Evolutionary conservation across 331 rosid genomes (phyloP).

Genomic region (Ulmus americana): DNA sequence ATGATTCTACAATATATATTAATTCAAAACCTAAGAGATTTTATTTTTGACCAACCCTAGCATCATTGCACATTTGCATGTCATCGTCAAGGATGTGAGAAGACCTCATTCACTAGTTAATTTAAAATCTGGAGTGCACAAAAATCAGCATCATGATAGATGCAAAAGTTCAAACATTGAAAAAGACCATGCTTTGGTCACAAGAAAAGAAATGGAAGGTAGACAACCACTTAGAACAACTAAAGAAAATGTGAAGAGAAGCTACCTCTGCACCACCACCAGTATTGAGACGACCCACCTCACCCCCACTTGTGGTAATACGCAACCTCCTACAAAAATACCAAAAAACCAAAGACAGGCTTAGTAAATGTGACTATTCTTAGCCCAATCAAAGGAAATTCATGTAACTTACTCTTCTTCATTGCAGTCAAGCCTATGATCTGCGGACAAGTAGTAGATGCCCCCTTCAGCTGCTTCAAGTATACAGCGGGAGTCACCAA

Average conservation of each 20-base stretch:
- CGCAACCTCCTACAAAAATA: constrained; percentile 65
- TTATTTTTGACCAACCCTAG: not conserved
- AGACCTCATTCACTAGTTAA: not conserved
- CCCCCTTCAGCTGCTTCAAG: constrained; percentile 92
- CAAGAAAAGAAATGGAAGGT: constrained; percentile 9
- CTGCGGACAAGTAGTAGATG: constrained; percentile 81
- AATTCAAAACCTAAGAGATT: not conserved
- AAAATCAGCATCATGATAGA: constrained; percentile 1
- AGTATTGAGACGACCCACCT: constrained; percentile 92
- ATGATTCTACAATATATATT: not conserved
- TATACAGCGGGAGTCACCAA: constrained; percentile 92
- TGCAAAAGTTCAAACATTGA: not conserved
- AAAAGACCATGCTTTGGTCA: constrained; percentile 10
- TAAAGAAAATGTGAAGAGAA: not conserved
- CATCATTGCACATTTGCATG: constrained; percentile 5
- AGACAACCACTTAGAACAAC: not conserved
- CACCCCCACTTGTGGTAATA: constrained; percentile 87
- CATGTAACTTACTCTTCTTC: constrained; percentile 82
- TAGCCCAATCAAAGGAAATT: constrained; percentile 13
- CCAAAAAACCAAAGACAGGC: constrained; percentile 16
- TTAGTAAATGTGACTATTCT: constrained; percentile 10
- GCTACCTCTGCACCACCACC: constrained; percentile 98
- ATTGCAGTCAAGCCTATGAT: constrained; percentile 86
- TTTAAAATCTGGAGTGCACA: not conserved
- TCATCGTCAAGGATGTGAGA: constrained; percentile 6